Base-by-base conservation (phyloP, 208 protist genomes). In the Acanthamoeba lenticulata region DNA sequence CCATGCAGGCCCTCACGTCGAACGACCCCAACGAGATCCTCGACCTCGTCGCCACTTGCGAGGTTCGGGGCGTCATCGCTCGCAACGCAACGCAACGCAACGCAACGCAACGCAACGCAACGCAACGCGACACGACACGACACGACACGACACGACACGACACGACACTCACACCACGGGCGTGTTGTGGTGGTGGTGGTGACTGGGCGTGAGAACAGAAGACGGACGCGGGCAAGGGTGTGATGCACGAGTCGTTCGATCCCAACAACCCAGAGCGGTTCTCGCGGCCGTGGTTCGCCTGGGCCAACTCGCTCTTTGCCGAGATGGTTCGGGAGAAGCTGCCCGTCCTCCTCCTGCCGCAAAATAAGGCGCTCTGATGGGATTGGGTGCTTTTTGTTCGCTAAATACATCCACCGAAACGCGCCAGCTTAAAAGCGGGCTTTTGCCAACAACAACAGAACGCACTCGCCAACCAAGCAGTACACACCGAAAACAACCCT, bases 201-300 rank as follows among this genome's bases (percentile, higher is more conserved):
- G 24, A 36, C 9, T 52, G 47, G 5, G 47, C 15, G 47, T 34
- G 29, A 0, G 45, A 15, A 29, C 81, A 90, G 81, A 65, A 49
- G 42, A 92, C 88, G 11, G 88, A 92, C 29, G 60, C 32, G 29
- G 60, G 74, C 42, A 77, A 67, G 34, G 94, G 81, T 1, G 72
- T 95, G 21, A 95, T 95, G 92, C 94, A 95, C 38, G 94, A 95
- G 40, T 36, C 49, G 36, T 95, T 95, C 94, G 19, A 85, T n/a
- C 47, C 77, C 2, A 92, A 95, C 81, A 83, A 95, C n/a, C 55
- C 94, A 17, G 34, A n/a, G 3, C 44, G 32, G 29, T 95, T 95
- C 94, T 94, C 94, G 15, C 38, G 94, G 5, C 34, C 94, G 47
- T 95, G 94, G 94, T 95, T 95, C 60, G 93, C 94, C 15, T 95